Evolutionary conservation across 2,329 filamentous ascomycete genomes (phyloP), one percentile per base, ranked within the genome.

Genomic region (Penicillium fuscoglaucum): DNA sequence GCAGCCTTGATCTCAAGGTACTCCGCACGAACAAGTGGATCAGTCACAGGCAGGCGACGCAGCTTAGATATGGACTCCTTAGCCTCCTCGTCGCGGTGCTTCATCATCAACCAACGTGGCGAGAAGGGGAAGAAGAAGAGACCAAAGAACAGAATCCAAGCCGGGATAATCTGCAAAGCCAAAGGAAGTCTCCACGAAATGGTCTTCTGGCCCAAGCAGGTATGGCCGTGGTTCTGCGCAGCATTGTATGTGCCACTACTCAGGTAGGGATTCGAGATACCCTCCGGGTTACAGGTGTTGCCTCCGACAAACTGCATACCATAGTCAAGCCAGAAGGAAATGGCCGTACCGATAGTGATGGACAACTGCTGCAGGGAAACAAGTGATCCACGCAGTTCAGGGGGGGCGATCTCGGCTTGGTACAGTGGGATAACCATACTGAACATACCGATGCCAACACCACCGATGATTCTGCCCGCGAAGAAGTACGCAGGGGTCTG

Each of bases 1-100:
- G 91, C 88, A 0, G 90, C 89, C 72, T 90, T 90, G 76, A 93
- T 93, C 71, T 93, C 90, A n/a, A 91, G 82, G 69, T 89, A 91
- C 68, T 93, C 90, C 1, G 91, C 80, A 62, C 88, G 83, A 39
- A 93, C 83, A 0, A 90, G 81, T 57, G 90, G 86, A 68, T 91
- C 83, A 62, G 88, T 83, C 17, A 77, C 69, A 0, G 84, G 72
- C 0, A 90, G 81, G 6, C 80, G 81, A 26, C 90, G 85, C 3
- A 93, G 83, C 50, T 71, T 79, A 0, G 88, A 84, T 1, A 93
- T 80, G 1, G 87, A 84, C 10, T 71, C 70, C 17, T 84, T 83
- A 0, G 87, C 88, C 70, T 93, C 89, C 0, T 81, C 81, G 67
- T 92, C 88, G 37, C 88, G 86, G 57, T 78, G 79, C 66, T 90